Evolutionary conservation across 306 rosid species (phyloP).

Genomic region (Astragalus glycyphyllos): DNA sequence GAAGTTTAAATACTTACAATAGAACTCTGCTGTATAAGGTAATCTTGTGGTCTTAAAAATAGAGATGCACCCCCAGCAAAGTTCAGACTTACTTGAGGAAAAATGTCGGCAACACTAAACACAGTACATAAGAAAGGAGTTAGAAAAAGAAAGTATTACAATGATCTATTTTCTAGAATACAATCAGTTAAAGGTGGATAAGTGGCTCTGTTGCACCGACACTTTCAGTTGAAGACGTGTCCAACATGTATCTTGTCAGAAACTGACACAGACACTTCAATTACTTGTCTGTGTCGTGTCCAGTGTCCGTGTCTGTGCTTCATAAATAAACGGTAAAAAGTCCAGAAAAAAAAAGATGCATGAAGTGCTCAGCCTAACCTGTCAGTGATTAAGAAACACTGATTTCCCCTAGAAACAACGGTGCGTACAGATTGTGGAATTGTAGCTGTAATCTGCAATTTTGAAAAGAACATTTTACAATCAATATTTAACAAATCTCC

Average conservation of each 20-base stretch:
- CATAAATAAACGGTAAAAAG: not conserved
- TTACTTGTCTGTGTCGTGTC: too few species aligned
- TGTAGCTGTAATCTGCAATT: slow-evolving; percentile 61
- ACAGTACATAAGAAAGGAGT: slow-evolving; percentile 36
- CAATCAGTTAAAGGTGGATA: slow-evolving; percentile 21
- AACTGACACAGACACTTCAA: too few species aligned
- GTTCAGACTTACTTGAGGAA: slow-evolving; percentile 92
- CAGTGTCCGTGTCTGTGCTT: too few species aligned
- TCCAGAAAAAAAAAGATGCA: not conserved
- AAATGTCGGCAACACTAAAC: slow-evolving; percentile 70
- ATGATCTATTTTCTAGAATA: slow-evolving; percentile 24
- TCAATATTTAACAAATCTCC: slow-evolving; percentile 31
- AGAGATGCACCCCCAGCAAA: slow-evolving; percentile 83
- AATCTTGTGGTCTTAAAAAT: slow-evolving; percentile 85
- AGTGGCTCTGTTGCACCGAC: too few species aligned
- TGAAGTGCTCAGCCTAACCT: slow-evolving; percentile 70
- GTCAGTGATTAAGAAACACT: slow-evolving; percentile 71
- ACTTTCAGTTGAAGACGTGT: too few species aligned
- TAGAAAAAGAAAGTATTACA: slow-evolving; percentile 35
- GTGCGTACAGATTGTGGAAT: slow-evolving; percentile 72
- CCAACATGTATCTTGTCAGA: too few species aligned
- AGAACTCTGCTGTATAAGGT: slow-evolving; percentile 83
- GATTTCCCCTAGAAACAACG: slow-evolving; percentile 68
- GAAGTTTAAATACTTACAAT: slow-evolving; percentile 64
- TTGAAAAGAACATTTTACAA: slow-evolving; percentile 23